Evolutionary conservation across 495 filamentous ascomycete genomes (phyloP).

Genomic region (Letharia lupina): DNA sequence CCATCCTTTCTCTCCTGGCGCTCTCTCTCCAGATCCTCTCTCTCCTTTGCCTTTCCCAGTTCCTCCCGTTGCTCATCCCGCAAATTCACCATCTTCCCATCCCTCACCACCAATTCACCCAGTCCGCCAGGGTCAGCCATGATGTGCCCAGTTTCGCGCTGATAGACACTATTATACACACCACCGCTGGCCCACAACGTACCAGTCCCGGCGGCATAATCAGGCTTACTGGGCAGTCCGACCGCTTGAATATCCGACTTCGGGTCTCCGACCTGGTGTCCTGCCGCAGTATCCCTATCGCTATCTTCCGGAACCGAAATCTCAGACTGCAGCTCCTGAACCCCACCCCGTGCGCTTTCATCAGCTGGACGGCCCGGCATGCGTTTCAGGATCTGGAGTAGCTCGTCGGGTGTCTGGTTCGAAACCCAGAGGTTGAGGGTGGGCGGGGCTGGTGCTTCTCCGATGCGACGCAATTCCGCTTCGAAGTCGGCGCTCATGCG

Average conservation of each 20-base stretch:
- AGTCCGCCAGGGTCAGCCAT: too few relatives aligned
- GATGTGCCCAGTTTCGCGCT: background rate
- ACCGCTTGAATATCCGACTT: too few relatives aligned
- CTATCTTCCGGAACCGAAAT: background rate
- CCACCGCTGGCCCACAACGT: background rate
- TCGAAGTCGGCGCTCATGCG: background rate
- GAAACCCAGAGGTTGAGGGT: background rate
- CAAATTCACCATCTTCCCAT: background rate
- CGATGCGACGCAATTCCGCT: background rate
- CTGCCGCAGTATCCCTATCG: too few relatives aligned
- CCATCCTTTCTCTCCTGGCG: too few relatives aligned
- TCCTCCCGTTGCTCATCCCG: background rate
- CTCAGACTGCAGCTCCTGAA: background rate
- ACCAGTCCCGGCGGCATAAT: too few relatives aligned
- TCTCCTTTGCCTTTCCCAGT: too few relatives aligned
- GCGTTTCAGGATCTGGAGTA: background rate
- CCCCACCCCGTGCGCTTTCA: background rate
- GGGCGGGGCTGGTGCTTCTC: background rate
- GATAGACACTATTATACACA: background rate
- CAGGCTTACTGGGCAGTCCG: too few relatives aligned
- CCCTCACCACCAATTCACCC: too few relatives aligned
- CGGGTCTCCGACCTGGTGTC: too few relatives aligned
- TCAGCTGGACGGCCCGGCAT: background rate
- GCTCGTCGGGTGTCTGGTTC: background rate
- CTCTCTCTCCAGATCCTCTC: too few relatives aligned